Conservation (phyloP, 495 filamentous ascomycete species). For the Niebla homalea region DNA sequence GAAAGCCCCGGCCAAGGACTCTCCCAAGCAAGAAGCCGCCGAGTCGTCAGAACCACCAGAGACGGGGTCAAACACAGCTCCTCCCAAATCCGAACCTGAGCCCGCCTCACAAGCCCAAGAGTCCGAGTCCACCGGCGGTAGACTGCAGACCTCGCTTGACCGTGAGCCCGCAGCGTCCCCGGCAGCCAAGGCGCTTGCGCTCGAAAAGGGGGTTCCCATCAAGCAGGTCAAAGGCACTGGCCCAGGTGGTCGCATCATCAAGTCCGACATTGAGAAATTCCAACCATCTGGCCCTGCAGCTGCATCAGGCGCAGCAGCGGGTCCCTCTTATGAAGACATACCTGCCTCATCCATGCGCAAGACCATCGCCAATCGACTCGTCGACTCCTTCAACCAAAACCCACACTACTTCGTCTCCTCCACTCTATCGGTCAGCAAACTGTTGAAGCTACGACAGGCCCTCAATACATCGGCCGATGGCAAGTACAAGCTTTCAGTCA, state of each 20-base stretch:
- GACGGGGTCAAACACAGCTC: slow-evolving; percentile 39
- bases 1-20: slow-evolving; percentile 42
- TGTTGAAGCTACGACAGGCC: slow-evolving; percentile 87
- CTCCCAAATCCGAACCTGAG: slow-evolving; percentile 39
- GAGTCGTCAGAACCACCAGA: slow-evolving; percentile 45
- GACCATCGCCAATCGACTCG: slow-evolving; percentile 84
- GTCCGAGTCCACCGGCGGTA: slow-evolving; percentile 59
- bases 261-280: slow-evolving; percentile 83
- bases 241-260: slow-evolving; percentile 74
- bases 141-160: slow-evolving; percentile 69
- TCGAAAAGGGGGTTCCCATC: slow-evolving; percentile 73
- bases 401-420: slow-evolving; percentile 96
- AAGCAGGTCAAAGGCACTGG: slow-evolving; percentile 78
- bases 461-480: slow-evolving; percentile 80
- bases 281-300: slow-evolving; percentile 36
- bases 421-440: slow-evolving; percentile 78
- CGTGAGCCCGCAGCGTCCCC: slow-evolving; percentile 60
- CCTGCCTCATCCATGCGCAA: slow-evolving; percentile 91
- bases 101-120: slow-evolving; percentile 49
- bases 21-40: slow-evolving; percentile 49
- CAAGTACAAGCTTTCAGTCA: slow-evolving; percentile 96
- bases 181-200: slow-evolving; percentile 65
- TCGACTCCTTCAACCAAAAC: slow-evolving; percentile 79
- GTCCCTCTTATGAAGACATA: slow-evolving; percentile 66
- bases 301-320: slow-evolving; percentile 30